Evolutionary conservation across 345 rosid genomes (phyloP), one percentile per base, ranked within the genome.

Genomic region (Ricinus communis): DNA sequence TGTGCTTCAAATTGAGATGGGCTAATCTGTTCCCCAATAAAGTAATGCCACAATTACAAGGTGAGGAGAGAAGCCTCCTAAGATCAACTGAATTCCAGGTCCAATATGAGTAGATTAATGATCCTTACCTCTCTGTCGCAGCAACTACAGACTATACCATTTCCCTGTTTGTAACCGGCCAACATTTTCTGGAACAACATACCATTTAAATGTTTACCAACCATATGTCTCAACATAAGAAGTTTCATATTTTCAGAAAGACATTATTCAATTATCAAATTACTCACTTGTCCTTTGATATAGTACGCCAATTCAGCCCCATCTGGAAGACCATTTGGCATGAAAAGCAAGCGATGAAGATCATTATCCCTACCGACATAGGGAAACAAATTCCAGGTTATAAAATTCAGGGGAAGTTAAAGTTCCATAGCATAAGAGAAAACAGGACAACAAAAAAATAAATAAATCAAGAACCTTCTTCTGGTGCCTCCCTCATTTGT

Each of bases 1-100:
- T 96, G 99, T 25, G 99, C 87, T 83, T 96, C 99, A 77, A 96
- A 96, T 72, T 96, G 99, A 1, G 99, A 96, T 70, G 99, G 99
- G 71, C 99, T 96, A 63, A 96, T 80, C 99, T 96, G 90, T 81
- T 72, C 74, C 65, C 41, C 16, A 24, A 30, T 30, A 59, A 76
- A 65, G 14, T 10, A 40, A 52, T 7, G 31, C 18, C 31, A 53
- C 58, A 62, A 27, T 57, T 69, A 54, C 65, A 50, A 54, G 58
- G 49, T 41, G 70, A 36, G 43, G 61, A 45, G 53, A 33, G 33
- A 47, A 24, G 50, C 31, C 28, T 36, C 38, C 61, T 19, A 25
- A 36, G n/a, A 69, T 59, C 68, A 64, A 52, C 57, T 46, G 30
- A 52, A 75, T 30, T 49, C 27, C 7, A 61, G 41, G 50, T 24